A percentile compares a stretch with the other conserved stretches of the same genome.
These are phyloP conservation scores for Dictyostelium citrinum DNA, from an alignment of 78 protist genomes.

Conservation along the genomic window DNA sequence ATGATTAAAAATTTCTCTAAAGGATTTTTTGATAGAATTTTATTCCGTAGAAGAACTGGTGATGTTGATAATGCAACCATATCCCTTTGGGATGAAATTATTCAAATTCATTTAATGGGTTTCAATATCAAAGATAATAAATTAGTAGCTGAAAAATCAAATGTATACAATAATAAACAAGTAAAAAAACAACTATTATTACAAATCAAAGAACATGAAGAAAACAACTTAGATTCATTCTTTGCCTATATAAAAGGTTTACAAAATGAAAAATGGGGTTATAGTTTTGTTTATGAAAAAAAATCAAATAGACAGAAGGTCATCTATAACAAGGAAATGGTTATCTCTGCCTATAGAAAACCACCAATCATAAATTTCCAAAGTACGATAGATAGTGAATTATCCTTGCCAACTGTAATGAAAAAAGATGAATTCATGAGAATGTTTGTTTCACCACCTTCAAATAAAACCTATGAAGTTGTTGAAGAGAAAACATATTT, in stretches of 20 bases:
- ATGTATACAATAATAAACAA: neutral
- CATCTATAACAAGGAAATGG: neutral
- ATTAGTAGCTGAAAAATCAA: neutral
- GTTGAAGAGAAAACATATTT: neutral
- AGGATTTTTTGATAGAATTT: neutral
- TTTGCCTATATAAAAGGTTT: neutral
- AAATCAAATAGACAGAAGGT: neutral
- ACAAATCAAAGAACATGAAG: neutral
- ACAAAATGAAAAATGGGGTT: neutral
- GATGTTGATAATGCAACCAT: constrained; percentile 8
- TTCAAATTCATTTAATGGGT: constrained; percentile 9
- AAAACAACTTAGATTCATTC: no score
- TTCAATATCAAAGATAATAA: neutral
- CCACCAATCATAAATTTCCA: neutral
- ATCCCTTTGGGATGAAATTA: constrained; percentile 8
- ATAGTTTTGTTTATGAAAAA: neutral
- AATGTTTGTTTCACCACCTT: neutral
- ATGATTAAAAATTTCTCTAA: neutral
- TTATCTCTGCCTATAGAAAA: constrained; percentile 4
- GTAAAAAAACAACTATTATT: neutral
- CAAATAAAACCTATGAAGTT: neutral
- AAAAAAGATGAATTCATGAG: neutral
- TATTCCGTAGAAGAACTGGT: neutral
- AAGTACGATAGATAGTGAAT: neutral
- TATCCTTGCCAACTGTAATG: neutral